Conservation (phyloP, 1,139 yeast genomes). For the Nadsonia starkeyi-henricii region DNA sequence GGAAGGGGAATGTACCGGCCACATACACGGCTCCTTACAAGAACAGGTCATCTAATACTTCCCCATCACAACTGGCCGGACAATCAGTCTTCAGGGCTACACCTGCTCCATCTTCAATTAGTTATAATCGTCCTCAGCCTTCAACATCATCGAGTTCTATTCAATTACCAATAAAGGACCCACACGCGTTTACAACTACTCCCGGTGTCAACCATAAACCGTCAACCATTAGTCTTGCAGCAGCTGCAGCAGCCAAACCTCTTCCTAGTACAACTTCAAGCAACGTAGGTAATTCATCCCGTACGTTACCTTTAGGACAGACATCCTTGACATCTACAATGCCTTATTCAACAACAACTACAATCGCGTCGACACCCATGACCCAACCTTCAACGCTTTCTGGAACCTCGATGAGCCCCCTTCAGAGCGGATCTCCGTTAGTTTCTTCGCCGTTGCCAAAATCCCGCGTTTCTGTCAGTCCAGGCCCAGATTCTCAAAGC, state of each 20-base stretch:
- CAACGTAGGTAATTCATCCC: neutral
- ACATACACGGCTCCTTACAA: neutral
- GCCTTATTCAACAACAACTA: neutral
- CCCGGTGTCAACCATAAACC: neutral
- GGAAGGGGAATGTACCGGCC: neutral
- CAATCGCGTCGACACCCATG: neutral
- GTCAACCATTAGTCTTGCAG: neutral
- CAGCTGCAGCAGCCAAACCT: neutral
- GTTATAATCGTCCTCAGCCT: neutral
- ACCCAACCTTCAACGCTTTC: neutral
- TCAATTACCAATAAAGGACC: neutral
- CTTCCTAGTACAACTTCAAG: neutral
- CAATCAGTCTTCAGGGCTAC: neutral
- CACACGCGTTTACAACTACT: neutral
- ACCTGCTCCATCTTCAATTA: neutral
- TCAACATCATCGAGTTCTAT: neutral
- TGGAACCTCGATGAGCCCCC: neutral
- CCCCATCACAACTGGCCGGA: neutral
- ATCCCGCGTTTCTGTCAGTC: neutral
- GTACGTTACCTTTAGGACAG: neutral
- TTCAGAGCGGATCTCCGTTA: neutral
- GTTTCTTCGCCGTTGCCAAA: neutral
- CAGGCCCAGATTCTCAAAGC: slow-evolving; percentile 2
- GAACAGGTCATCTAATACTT: neutral
- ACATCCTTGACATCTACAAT: neutral